phyloP scores from a whole-genome alignment of 305 asterid species.

The Euphrasia arctica region DNA sequence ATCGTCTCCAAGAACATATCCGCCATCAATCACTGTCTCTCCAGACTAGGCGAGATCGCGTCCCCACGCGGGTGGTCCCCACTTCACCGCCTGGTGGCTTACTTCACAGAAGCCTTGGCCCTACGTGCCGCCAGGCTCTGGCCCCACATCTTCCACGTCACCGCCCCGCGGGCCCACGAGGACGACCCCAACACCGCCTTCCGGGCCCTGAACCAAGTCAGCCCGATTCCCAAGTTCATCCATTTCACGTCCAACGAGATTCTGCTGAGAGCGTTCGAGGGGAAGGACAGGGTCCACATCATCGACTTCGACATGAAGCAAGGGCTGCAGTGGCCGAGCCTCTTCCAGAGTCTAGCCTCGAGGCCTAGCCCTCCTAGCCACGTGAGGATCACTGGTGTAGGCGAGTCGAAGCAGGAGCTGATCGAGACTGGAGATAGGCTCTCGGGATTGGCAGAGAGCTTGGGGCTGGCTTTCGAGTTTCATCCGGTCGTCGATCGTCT shows the following conservation, averaged over 20 bases:
- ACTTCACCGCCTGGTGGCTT: conserved; percentile 64
- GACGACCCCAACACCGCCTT: conserved; percentile 44
- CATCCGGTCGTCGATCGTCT: conserved; percentile 89
- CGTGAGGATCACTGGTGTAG: conserved; percentile 81
- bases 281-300: conserved; percentile 81
- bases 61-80: conserved; percentile 83
- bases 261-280: conserved; percentile 70
- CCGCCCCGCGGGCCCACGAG: conserved; percentile 57
- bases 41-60: conserved; percentile 82
- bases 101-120: conserved; percentile 85
- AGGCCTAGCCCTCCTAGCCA: conserved; percentile 73
- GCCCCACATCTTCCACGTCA: conserved; percentile 75
- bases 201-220: conserved; percentile 67
- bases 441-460: conserved; percentile 66
- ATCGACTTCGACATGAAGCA: conserved; percentile 94
- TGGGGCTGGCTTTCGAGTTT: conserved; percentile 69
- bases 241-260: conserved; percentile 95
- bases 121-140: conserved; percentile 65
- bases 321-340: conserved; percentile 94
- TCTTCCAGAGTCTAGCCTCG: conserved; percentile 84
- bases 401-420: conserved; percentile 87
- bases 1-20: conserved; percentile 57
- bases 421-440: conserved; percentile 78
- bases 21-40: conserved; percentile 54
- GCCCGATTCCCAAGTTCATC: conserved; percentile 76